These are phyloP conservation scores for Exsudoporus floridanus DNA, from an alignment of 1,284 basidiomycete species.

Conservation along the genomic window DNA sequence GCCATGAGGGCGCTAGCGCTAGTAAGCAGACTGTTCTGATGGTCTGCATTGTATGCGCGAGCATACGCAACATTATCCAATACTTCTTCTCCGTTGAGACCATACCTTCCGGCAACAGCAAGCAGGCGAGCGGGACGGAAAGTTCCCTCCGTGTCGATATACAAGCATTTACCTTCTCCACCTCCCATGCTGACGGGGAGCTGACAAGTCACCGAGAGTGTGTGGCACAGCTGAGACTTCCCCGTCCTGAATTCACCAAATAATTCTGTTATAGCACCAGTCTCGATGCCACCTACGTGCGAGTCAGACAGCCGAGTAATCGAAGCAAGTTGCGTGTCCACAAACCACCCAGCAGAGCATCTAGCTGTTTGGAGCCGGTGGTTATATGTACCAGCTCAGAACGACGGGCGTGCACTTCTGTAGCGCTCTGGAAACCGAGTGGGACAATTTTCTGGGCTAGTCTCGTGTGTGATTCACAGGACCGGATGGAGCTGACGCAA, in stretches of 20 bases:
- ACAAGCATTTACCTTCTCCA: slow-evolving; percentile 98
- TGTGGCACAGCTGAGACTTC: slow-evolving; percentile 98
- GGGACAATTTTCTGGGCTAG: slow-evolving; percentile 94
- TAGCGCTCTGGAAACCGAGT: slow-evolving; percentile 97
- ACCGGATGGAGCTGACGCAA: neutral
- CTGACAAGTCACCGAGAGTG: slow-evolving; percentile 97
- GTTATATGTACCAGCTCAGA: slow-evolving; percentile 98
- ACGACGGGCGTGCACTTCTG: slow-evolving; percentile 92
- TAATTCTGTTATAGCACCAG: slow-evolving; percentile 96
- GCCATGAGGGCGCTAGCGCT: slow-evolving; percentile 97
- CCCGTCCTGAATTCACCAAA: slow-evolving; percentile 99
- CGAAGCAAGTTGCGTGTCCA: slow-evolving; percentile 8
- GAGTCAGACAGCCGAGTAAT: slow-evolving; percentile 12
- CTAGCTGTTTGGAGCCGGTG: slow-evolving; percentile 94
- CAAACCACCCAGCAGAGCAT: slow-evolving; percentile 91
- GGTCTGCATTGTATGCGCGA: slow-evolving; percentile 97
- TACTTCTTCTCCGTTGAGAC: slow-evolving; percentile 95
- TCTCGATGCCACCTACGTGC: slow-evolving; percentile 87
- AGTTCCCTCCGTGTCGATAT: slow-evolving; percentile 98
- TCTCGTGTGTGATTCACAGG: slow-evolving; percentile 12
- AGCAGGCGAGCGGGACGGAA: slow-evolving; percentile 96
- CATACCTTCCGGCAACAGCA: slow-evolving; percentile 93
- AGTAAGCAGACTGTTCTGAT: slow-evolving; percentile 88
- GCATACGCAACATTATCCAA: slow-evolving; percentile 99
- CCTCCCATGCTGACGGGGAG: slow-evolving; percentile 97